Evolutionary conservation across 2,329 filamentous ascomycete genomes (phyloP), one percentile per base, ranked within the genome.

Genomic region (Neurospora sp.): DNA sequence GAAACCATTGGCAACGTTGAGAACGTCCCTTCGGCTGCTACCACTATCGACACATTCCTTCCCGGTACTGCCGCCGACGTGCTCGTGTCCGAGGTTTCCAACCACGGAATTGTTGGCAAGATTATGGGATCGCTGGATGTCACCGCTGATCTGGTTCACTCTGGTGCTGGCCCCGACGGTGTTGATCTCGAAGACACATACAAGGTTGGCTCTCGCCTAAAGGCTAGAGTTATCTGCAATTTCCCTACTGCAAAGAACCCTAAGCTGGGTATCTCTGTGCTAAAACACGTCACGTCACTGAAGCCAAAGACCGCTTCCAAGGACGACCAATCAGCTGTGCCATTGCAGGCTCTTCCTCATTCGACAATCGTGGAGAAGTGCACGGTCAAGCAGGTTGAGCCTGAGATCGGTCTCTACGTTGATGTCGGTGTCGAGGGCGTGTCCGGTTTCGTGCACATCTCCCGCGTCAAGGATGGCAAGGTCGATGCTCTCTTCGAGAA

Each of bases 401-500:
- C 89, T 5, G 89, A 90, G 3, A 87, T 95, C 71, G 96, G 96
- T 68, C 84, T 97, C 2, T 97, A 96, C 76, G 85, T 94, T 17
- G 87, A 92, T 74, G 81, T 95, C 36, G 90, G 89, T 2, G 81
- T 90, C 6, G 83, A 86, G 52, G 87, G 89, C 38, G 83, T 95
- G 2, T 84, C 87, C n/a, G 93, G 93, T 10, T 99, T 97, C 77
- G 93, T 96, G 28, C 96, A 99, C 79, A 96, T 99, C 73, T 99
- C 96, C 0, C 89, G 92, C 73, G 87, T 99, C 72, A 91, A 95
- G 71, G 95, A 99, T 78, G 90, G 91, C 74, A 97, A 96, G 79
- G 87, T 97, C 68, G 96, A 98, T 73, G 88, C 87, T 1, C 84
- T 99, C 5, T 92, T 92, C 15, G 88, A 93, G 73, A 84, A 88